Evolutionary conservation across 2,329 filamentous ascomycete genomes (phyloP), one percentile per base, ranked within the genome.

Genomic region (Alternaria panax): DNA sequence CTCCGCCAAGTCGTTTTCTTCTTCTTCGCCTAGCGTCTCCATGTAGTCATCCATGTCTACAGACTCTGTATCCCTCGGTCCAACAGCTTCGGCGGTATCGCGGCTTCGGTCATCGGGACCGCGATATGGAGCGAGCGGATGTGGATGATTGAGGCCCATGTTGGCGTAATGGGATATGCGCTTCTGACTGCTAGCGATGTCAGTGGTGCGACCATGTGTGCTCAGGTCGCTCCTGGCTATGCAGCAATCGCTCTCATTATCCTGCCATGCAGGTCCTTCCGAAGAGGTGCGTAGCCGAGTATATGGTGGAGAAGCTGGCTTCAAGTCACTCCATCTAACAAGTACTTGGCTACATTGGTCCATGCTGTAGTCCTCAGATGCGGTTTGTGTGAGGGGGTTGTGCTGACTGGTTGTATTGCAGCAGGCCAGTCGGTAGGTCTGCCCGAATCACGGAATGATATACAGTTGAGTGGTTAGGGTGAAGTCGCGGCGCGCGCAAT

Each of bases 401-500:
- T 7, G 14, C 30, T 36, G 20, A 24, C 14, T 22, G 28, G 14
- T n/a, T 34, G 20, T 7, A 24, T 25, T n/a, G 28, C 5, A 20
- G 45, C 30, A 32, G 20, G 28, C 11, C 20, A 34, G 20, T 34
- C 14, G 45, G 28, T 22, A 22, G 11, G 18, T 8, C 28, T 3
- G 8, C 16, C 28, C 30, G 1, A n/a, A 20, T 7, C 32, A n/a
- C 45, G 18, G 4, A 20, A 38, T 9, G n/a, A 18, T 38, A 20
- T 36, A 11, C 22, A 36, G 30, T 36, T 8, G 20, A 25, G 20
- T 24, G 28, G n/a, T 34, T 25, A 3, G 5, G 2, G 7, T 28
- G n/a, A 20, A 12, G 18, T 1, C 1, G 18, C 11, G 18, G 18
- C 18, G 8, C 18, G 2, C 2, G 1, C 0, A 32, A 16, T 9